These are phyloP conservation scores for Pythium sp. DNA, from an alignment of 352 stramenopile genomes.

Conservation along the genomic window DNA sequence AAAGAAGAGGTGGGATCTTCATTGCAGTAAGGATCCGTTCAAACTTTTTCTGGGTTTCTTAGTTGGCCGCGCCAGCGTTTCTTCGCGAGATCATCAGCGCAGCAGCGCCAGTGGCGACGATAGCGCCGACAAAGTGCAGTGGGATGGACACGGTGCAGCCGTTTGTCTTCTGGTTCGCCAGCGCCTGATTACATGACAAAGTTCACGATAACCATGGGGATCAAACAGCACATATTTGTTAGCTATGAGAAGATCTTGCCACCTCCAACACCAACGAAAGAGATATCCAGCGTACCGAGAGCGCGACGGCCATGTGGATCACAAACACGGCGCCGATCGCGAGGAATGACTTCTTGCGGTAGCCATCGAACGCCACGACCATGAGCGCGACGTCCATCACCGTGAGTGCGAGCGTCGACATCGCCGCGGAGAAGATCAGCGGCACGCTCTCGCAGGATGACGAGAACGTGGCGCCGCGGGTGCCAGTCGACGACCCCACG, in stretches of 20 bases:
- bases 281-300: conserved; percentile 48
- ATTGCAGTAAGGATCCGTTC: background rate
- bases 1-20: background rate
- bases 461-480: conserved; percentile 71
- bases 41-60: background rate
- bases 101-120: conserved; percentile 43
- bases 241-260: conserved; percentile 2
- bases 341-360: conserved; percentile 55
- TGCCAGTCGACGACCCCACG: conserved; percentile 60
- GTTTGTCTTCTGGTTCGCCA: conserved; percentile 76
- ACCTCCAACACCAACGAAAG: background rate
- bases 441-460: conserved; percentile 67
- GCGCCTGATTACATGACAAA: conserved; percentile 26
- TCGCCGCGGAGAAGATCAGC: conserved; percentile 60
- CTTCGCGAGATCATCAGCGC: conserved; percentile 43
- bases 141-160: conserved; percentile 77
- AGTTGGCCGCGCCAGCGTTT: conserved; percentile 16
- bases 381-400: conserved; percentile 79
- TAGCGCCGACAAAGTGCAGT: conserved; percentile 63
- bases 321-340: conserved; percentile 50
- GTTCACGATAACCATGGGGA: background rate
- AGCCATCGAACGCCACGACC: conserved; percentile 80
- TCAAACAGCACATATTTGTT: conserved; percentile 4
- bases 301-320: conserved; percentile 70
- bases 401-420: conserved; percentile 75